phyloP scores from a whole-genome alignment of 768 basidiomycete genomes.

The Kondoa subrosea region DNA sequence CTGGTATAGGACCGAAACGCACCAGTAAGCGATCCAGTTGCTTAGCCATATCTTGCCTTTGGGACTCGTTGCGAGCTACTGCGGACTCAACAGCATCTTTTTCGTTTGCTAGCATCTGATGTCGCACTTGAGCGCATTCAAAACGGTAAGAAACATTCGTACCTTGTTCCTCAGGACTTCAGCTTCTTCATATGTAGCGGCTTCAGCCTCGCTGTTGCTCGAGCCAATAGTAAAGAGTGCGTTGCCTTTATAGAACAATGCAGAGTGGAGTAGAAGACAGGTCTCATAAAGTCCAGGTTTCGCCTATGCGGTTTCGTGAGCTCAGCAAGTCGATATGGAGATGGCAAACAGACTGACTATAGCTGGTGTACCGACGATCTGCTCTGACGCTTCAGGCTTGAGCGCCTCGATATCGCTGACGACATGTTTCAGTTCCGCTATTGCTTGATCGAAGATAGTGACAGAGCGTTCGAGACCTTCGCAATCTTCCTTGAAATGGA shows the following conservation, averaged over 20 bases:
- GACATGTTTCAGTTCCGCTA: not conserved
- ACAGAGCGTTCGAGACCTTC: conserved; percentile 7
- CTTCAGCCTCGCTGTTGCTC: not conserved
- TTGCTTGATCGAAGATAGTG: not conserved
- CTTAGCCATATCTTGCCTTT: not conserved
- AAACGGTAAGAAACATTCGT: not conserved
- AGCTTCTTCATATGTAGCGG: not conserved
- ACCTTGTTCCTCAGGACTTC: not conserved
- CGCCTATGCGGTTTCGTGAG: not conserved
- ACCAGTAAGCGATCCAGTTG: not conserved
- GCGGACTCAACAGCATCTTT: not conserved
- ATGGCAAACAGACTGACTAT: not conserved
- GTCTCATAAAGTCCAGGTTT: not conserved
- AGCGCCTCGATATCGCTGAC: not conserved
- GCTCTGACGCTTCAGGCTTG: not conserved
- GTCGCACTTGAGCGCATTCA: not conserved
- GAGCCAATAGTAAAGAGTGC: conserved; percentile 15
- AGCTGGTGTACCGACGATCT: too few species aligned
- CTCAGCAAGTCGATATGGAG: not conserved
- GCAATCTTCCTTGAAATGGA: not conserved
- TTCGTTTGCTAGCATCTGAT: not conserved
- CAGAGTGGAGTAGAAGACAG: conserved; percentile 10
- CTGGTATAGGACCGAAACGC: too few species aligned
- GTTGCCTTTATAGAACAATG: conserved; percentile 21
- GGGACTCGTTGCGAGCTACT: not conserved